Evolutionary conservation across 2,329 filamentous ascomycete genomes (phyloP).

Genomic region (Aspergillus transmontanensis): DNA sequence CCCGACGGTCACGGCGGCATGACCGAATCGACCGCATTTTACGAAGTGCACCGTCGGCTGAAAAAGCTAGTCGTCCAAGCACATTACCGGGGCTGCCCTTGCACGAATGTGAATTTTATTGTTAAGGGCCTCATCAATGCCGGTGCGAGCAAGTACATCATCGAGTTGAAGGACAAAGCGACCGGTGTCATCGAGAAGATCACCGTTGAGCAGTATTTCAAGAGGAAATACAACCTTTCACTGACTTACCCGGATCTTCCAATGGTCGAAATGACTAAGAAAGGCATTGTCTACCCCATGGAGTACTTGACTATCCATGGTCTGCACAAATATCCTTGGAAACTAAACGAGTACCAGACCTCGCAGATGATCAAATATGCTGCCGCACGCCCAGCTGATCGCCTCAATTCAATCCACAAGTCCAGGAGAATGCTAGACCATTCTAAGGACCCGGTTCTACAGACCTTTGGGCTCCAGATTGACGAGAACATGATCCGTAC

Average conservation of each 20-base stretch:
- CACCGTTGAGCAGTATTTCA: slow-evolving; percentile 62
- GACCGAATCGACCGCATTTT: slow-evolving; percentile 27
- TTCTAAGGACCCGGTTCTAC: slow-evolving; percentile 68
- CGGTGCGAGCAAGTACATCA: slow-evolving; percentile 47
- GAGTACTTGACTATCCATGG: slow-evolving; percentile 56
- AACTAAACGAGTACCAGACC: slow-evolving; percentile 67
- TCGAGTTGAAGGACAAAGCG: slow-evolving; percentile 43
- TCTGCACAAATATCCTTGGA: slow-evolving; percentile 61
- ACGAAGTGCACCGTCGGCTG: slow-evolving; percentile 32
- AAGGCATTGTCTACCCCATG: slow-evolving; percentile 56
- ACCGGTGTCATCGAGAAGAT: slow-evolving; percentile 50
- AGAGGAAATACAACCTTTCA: slow-evolving; percentile 52
- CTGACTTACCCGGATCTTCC: slow-evolving; percentile 54
- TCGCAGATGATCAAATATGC: slow-evolving; percentile 90
- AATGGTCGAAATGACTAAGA: slow-evolving; percentile 61
- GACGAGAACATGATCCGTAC: slow-evolving; percentile 64
- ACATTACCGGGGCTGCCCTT: slow-evolving; percentile 38
- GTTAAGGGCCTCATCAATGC: slow-evolving; percentile 53
- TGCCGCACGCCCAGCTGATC: slow-evolving; percentile 71
- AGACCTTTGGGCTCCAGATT: slow-evolving; percentile 74
- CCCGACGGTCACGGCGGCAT: slow-evolving; percentile 26
- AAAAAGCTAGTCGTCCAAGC: slow-evolving; percentile 43
- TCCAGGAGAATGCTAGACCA: slow-evolving; percentile 71
- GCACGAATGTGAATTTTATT: slow-evolving; percentile 46
- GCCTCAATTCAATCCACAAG: slow-evolving; percentile 68